Evolutionary conservation across 768 basidiomycete genomes (phyloP), one percentile per base, ranked within the genome.

Genomic region (Omphalotus guepiniiformis): DNA sequence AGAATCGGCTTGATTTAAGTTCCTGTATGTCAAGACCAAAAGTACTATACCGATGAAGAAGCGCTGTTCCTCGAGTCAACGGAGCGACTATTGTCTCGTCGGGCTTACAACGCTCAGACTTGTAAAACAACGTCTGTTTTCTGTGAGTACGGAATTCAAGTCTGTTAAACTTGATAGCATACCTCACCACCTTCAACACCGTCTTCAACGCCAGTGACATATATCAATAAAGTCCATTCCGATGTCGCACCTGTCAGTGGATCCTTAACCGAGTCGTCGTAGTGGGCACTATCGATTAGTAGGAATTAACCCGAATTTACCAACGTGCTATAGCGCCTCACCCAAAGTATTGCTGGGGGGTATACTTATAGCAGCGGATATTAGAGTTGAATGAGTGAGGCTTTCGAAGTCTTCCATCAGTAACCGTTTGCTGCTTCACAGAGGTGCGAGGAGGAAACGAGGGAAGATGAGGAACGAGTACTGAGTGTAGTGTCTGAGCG

Each of bases 181-280:
- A 80, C 80, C 68, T 87, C 79, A 5, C 85, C 85, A 26, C 85
- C 85, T 56, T 80, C 71, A 2, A 89, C 79, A 15, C 84, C 85
- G 57, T 88, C 85, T 55, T 88, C 83, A 4, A 59, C 60, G 1
- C 88, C 88, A 4, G 83, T 81, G 27, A 90, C 61, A 58, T 89
- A 89, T 21, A 89, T 71, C 21, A 90, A 62, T 29, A 89, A 62
- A 0, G 88, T 90, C 87, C 88, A 89, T 59, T 88, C 85, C 27
- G 83, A 85, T 58, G 75, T 78, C 1, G 75, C 72, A 3, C 82
- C 82, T 6, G 82, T 81, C 42, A 69, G 57, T 3, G 71, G 47
- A 58, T 85, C 84, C 6, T 72, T 70, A 22, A 85, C 79, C 16
- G 80, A 78, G 55, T 86, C 85, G 53, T 89, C 86, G 55, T 88